phyloP scores from a whole-genome alignment of 805 yeast species.

The Zygosaccharomyces rouxii region DNA sequence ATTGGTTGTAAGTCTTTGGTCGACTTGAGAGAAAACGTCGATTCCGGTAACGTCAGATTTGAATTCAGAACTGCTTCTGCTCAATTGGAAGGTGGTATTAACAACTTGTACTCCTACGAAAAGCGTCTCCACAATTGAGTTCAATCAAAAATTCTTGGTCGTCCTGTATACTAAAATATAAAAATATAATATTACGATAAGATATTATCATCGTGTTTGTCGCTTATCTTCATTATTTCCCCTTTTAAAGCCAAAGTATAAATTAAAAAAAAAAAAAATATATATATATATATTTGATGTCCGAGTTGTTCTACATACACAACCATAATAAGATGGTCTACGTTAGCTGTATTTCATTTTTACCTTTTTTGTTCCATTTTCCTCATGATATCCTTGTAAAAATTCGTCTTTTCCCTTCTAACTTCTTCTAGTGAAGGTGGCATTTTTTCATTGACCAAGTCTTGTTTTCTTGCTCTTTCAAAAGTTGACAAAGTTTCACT shows the following conservation, averaged over 20 bases:
- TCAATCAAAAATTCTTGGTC: neutral
- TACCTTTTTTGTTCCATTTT: conserved; percentile 11
- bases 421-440: conserved; percentile 74
- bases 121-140: conserved; percentile 86
- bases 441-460: conserved; percentile 75
- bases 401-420: conserved; percentile 41
- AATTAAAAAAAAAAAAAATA: too few species aligned
- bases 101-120: conserved; percentile 93
- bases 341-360: conserved; percentile 2
- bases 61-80: conserved; percentile 98
- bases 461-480: conserved; percentile 79
- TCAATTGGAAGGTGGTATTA: conserved; percentile 97
- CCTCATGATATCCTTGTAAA: conserved; percentile 41
- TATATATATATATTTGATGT: too few species aligned
- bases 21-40: conserved; percentile 61
- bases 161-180: neutral
- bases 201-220: neutral
- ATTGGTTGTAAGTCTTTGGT: conserved; percentile 74
- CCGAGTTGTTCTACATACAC: neutral
- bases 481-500: conserved; percentile 64
- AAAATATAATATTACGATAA: neutral
- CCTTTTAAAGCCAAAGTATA: too few species aligned
- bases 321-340: neutral
- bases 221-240: too few species aligned
- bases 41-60: conserved; percentile 73